Conservation (phyloP, 129 eudicot genomes). For the Lactuca sativa region DNA sequence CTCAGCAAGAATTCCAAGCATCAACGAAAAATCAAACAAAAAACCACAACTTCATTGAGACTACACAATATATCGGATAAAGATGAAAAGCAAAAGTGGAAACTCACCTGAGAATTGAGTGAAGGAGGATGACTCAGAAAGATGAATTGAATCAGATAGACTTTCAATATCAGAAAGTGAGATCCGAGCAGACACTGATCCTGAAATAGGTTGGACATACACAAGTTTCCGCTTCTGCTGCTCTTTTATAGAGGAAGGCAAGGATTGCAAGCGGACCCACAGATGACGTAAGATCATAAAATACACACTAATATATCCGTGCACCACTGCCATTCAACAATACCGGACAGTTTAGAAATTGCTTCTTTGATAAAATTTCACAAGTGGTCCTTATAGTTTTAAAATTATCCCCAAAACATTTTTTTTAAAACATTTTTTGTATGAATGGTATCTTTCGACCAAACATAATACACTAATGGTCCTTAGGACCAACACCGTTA, state of each 20-base stretch:
- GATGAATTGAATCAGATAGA: neutral
- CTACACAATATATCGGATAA: neutral
- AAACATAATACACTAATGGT: too few species aligned
- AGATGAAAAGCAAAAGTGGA: neutral
- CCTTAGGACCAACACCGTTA: too few species aligned
- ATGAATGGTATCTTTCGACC: too few species aligned
- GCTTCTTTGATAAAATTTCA: too few species aligned
- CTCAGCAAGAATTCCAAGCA: conserved; percentile 8
- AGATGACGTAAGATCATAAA: conserved; percentile 16
- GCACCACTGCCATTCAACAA: neutral
- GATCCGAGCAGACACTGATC: neutral
- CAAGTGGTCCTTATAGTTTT: neutral
- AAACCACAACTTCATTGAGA: neutral
- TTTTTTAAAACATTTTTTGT: too few species aligned
- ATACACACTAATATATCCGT: neutral
- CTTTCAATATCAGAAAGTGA: neutral
- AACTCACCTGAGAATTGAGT: conserved; percentile 22
- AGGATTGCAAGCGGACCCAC: conserved; percentile 24
- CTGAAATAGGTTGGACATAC: conserved; percentile 25
- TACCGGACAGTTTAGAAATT: neutral
- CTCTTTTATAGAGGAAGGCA: conserved; percentile 17
- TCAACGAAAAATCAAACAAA: neutral
- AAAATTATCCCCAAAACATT: neutral
- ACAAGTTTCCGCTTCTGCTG: conserved; percentile 40
- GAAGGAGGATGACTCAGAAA: neutral